Evolutionary conservation across 129 eudicot genomes (phyloP).

Genomic region (Chrysanthemum seticuspe): DNA sequence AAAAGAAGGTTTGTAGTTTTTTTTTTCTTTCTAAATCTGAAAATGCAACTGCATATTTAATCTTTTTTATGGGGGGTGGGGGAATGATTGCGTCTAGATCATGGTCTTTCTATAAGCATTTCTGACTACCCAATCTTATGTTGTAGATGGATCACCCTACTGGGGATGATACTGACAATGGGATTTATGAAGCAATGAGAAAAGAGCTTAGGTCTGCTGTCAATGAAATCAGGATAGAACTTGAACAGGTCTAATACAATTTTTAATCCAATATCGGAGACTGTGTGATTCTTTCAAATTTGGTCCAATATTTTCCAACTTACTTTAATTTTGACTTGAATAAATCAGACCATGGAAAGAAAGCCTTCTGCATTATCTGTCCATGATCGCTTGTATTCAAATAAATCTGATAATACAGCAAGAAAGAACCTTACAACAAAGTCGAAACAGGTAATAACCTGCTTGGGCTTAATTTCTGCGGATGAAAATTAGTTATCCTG

Average conservation of each 20-base stretch:
- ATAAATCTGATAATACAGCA: constrained; percentile 40
- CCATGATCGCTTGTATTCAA: constrained; percentile 41
- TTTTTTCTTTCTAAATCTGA: neutral
- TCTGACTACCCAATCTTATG: constrained; percentile 12
- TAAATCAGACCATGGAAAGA: constrained; percentile 52
- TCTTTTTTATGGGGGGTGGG: neutral
- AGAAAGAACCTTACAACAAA: constrained; percentile 53
- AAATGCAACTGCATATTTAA: neutral
- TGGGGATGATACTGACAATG: constrained; percentile 45
- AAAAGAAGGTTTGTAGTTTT: constrained; percentile 46
- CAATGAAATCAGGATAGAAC: constrained; percentile 71
- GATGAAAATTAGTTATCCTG: neutral
- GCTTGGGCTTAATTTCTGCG: neutral
- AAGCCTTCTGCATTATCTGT: constrained; percentile 35
- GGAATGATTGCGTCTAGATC: neutral
- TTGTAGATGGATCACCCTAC: constrained; percentile 60
- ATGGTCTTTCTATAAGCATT: constrained; percentile 2
- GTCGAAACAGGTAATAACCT: constrained; percentile 53
- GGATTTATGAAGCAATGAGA: constrained; percentile 58
- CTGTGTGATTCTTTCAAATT: neutral
- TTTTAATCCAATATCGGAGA: neutral
- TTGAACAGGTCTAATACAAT: constrained; percentile 52
- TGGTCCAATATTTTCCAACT: constrained; percentile 12
- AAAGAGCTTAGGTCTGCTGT: constrained; percentile 78
- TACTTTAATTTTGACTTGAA: constrained; percentile 16